These are phyloP conservation scores for Centella asiatica DNA, from an alignment of 129 eudicot species.

Conservation along the genomic window DNA sequence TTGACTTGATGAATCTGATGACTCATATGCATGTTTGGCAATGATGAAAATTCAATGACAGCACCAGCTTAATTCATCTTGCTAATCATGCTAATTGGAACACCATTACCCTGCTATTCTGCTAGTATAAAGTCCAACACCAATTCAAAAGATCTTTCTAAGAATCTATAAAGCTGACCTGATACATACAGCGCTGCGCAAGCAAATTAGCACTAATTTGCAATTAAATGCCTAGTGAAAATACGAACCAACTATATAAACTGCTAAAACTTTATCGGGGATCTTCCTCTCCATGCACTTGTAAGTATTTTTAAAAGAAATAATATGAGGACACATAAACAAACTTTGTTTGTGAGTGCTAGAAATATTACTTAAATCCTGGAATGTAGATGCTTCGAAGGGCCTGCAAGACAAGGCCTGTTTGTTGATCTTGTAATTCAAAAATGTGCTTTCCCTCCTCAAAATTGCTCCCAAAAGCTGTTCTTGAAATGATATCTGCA, in stretches of 20 bases:
- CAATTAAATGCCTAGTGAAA: neutral
- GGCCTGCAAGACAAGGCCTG: conserved; percentile 47
- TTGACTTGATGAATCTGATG: too few relatives aligned
- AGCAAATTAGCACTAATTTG: too few relatives aligned
- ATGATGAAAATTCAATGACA: neutral
- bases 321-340: neutral
- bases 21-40: neutral
- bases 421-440: conserved; percentile 69
- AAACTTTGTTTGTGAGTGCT: neutral
- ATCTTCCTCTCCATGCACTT: too few relatives aligned
- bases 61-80: neutral
- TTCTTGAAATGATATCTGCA: conserved; percentile 70
- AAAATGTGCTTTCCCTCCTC: conserved; percentile 68
- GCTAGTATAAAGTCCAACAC: neutral
- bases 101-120: neutral
- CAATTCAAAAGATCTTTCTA: neutral
- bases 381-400: conserved; percentile 67
- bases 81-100: neutral
- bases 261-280: neutral
- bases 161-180: neutral
- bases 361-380: conserved; percentile 48
- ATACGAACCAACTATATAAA: neutral
- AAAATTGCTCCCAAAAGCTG: conserved; percentile 81
- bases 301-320: neutral
- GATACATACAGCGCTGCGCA: too few relatives aligned